phyloP scores from a whole-genome alignment of 345 rosid genomes.

The Citrus trifoliata region DNA sequence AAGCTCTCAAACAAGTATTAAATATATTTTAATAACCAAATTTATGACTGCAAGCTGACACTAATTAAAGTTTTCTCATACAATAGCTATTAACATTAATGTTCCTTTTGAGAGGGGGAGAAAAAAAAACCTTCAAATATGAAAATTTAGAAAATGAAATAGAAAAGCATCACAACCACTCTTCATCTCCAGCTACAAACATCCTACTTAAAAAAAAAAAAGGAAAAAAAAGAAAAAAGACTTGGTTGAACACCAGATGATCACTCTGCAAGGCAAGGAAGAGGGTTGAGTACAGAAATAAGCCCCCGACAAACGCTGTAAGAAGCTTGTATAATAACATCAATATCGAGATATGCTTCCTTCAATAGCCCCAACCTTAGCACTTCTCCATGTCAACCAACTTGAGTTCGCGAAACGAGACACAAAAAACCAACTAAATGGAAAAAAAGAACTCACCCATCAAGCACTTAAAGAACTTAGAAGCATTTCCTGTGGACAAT shows the following conservation, averaged over 20 bases:
- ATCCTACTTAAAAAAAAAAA: constrained; percentile 21
- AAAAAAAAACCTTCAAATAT: constrained; percentile 24
- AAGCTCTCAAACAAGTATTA: constrained; percentile 24
- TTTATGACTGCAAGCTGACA: constrained; percentile 37
- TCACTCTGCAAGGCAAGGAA: constrained; percentile 19
- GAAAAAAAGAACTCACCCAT: constrained; percentile 43
- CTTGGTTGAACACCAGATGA: constrained; percentile 28
- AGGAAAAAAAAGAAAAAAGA: neutral
- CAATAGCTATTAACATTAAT: constrained; percentile 51
- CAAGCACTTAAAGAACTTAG: constrained; percentile 28
- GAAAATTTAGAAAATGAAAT: constrained; percentile 15
- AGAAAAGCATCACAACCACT: constrained; percentile 43
- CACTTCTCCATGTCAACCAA: constrained; percentile 22
- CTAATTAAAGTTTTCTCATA: constrained; percentile 43
- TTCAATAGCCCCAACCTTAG: constrained; percentile 25
- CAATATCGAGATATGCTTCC: constrained; percentile 18
- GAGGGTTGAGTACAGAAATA: constrained; percentile 20
- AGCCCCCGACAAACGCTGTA: constrained; percentile 1
- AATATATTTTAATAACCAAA: constrained; percentile 20
- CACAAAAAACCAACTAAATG: constrained; percentile 46
- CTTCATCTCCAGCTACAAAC: constrained; percentile 52
- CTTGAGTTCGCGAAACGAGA: constrained; percentile 30
- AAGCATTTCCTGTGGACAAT: constrained; percentile 74
- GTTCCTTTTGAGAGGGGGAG: constrained; percentile 7
- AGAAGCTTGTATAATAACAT: constrained; percentile 18